Base-by-base conservation (phyloP, 2,329 filamentous ascomycete species). In the Macrophomina tecta region DNA sequence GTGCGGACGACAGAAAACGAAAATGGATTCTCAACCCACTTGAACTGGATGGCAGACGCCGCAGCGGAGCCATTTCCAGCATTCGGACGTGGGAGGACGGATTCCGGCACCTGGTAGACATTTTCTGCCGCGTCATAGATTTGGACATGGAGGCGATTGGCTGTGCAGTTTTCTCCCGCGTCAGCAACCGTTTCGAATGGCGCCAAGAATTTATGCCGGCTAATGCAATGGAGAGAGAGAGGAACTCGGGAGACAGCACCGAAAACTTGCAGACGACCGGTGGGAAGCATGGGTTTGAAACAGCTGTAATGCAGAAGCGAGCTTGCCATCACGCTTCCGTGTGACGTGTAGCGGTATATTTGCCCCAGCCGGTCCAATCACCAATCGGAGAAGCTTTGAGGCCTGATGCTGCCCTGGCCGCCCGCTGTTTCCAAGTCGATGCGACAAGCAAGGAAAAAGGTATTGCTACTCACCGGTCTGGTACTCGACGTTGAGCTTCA, bases 81-180 rank as follows among this genome's bases (percentile, higher is more conserved):
- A 12, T 72, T 71, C 0, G 90, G 89, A 0, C 90, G 86, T 2
- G 89, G 84, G 28, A 94, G 81, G 32, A 92, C 86, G 2, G 85
- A 85, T 42, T 90, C 87, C 12, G 91, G 91, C 1, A 94, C 86
- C 75, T 94, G 91, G 72, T 91, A 94, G 55, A 91, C 89, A 34
- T 87, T 83, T 69, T 90, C 84, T n/a, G 81, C 85, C 5, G 85
- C 83, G 76, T 94, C 91, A 69, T 89, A 87, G 66, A 93, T 91
- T 72, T 90, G 86, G 73, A 93, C 88, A 73, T 92, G 91, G 3
- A 93, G 84, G n/a, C 90, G 88, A 28, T 85, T 82, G 52, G 87
- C 89, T 90, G 36, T 11, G 23, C 38, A 23, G 45, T 38, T 36
- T 46, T 30, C n/a, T 36, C 32, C 40, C 56, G 56, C 45, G 66